Percentiles rank a stretch among this genome's conserved stretches.
Conservation (phyloP, 805 yeast species). For the Metschnikowia lunata region DNA sequence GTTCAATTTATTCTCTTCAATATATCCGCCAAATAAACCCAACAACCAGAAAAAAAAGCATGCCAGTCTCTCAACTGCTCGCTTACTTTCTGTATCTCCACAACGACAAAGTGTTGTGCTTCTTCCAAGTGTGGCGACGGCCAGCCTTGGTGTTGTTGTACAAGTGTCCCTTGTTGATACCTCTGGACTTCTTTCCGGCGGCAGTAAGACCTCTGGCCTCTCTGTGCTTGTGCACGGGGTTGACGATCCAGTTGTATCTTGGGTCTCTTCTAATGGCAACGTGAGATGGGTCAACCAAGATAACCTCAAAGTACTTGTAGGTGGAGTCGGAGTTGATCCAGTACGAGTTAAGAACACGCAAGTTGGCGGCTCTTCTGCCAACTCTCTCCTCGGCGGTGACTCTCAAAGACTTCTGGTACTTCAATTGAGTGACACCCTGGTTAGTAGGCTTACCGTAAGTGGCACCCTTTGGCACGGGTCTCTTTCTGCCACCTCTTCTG, state of each 20-base stretch:
- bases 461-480: constrained; percentile 99
- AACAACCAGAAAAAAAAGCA: constrained; percentile 4
- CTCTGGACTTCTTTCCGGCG: constrained; percentile 98
- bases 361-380: constrained; percentile 97
- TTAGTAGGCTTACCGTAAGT: constrained; percentile 99
- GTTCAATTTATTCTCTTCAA: constrained; percentile 2
- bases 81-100: constrained; percentile 97
- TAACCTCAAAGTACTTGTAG: constrained; percentile 98
- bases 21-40: constrained; percentile 8
- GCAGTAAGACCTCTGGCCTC: constrained; percentile 98
- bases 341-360: constrained; percentile 99
- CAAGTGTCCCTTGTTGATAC: constrained; percentile 99
- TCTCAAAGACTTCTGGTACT: constrained; percentile 97
- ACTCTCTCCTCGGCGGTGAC: constrained; percentile 99
- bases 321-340: constrained; percentile 99
- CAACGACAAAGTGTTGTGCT: constrained; percentile 94
- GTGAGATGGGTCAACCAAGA: constrained; percentile 96
- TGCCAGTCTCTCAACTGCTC: constrained; percentile 3
- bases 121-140: constrained; percentile 99
- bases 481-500: constrained; percentile 99
- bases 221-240: constrained; percentile 99
- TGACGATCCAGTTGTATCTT: constrained; percentile 98
- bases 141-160: constrained; percentile 98
- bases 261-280: constrained; percentile 98
- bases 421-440: constrained; percentile 99